These are phyloP conservation scores for Penicillium antarcticum DNA, from an alignment of 495 filamentous ascomycete species.

Conservation along the genomic window DNA sequence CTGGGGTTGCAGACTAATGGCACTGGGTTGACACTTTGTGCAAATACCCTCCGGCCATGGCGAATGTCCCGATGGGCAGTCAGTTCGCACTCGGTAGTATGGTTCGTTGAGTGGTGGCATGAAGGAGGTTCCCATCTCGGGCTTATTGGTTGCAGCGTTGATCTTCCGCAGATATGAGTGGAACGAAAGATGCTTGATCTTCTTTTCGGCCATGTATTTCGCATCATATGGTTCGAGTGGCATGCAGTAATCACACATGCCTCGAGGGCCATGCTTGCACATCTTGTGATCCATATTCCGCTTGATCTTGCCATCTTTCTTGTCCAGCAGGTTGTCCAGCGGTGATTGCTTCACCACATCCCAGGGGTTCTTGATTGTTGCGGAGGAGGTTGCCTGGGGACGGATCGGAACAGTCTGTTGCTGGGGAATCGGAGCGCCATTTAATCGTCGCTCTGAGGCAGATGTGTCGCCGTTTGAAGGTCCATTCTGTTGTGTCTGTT, in stretches of 20 bases:
- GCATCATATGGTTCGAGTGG: constrained; percentile 91
- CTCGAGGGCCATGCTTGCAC: constrained; percentile 92
- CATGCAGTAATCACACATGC: constrained; percentile 99
- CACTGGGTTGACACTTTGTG: constrained; percentile 96
- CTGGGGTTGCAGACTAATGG: constrained; percentile 92
- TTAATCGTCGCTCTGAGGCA: constrained; percentile 54
- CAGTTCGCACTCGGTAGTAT: constrained; percentile 80
- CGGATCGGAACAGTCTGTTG: constrained; percentile 64
- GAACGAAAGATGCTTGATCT: constrained; percentile 97
- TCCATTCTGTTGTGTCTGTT: constrained; percentile 51
- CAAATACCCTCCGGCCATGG: constrained; percentile 98
- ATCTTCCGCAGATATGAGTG: constrained; percentile 92
- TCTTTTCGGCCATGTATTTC: constrained; percentile 85
- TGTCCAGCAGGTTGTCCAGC: constrained; percentile 82
- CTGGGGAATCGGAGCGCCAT: constrained; percentile 72
- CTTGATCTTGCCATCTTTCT: constrained; percentile 88
- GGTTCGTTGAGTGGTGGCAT: constrained; percentile 95
- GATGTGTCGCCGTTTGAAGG: constrained; percentile 33
- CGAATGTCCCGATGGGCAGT: constrained; percentile 91
- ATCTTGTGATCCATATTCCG: constrained; percentile 74
- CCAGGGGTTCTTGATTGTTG: constrained; percentile 84
- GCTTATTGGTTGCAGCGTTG: constrained; percentile 93
- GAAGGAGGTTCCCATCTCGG: constrained; percentile 84
- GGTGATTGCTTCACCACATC: constrained; percentile 83
- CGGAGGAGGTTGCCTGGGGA: constrained; percentile 53